Conservation (phyloP, 2,329 filamentous ascomycete species). For the Dendrostoma leiphaemia region DNA sequence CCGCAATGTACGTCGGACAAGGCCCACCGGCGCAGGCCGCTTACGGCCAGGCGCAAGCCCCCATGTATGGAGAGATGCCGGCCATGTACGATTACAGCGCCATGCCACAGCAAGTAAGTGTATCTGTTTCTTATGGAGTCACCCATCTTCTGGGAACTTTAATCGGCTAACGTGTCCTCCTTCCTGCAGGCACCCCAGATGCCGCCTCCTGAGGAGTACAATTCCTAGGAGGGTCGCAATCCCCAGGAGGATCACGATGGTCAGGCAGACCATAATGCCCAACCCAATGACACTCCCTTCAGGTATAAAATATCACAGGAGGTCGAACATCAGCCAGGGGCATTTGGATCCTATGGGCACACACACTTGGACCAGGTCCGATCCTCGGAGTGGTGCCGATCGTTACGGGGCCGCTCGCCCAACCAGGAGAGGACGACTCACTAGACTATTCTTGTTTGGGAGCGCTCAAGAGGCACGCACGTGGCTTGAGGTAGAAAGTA, state of each 20-base stretch:
- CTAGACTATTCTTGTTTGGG: background rate
- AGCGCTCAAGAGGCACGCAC: conserved; percentile 13
- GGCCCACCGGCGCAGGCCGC: conserved; percentile 69
- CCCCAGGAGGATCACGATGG: background rate
- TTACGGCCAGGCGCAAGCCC: conserved; percentile 75
- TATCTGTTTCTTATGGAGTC: too few relatives aligned
- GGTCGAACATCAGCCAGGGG: too few relatives aligned
- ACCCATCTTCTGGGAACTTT: background rate
- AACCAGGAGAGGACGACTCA: too few relatives aligned
- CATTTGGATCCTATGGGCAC: too few relatives aligned
- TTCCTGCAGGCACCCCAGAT: conserved; percentile 39
- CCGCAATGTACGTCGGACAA: conserved; percentile 79
- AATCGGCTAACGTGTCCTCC: conserved; percentile 19
- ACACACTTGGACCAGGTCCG: too few relatives aligned
- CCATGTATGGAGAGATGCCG: conserved; percentile 80
- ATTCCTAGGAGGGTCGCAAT: conserved; percentile 20
- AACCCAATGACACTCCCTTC: too few relatives aligned
- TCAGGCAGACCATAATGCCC: too few relatives aligned
- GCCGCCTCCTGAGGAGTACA: conserved; percentile 43
- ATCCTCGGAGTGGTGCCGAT: too few relatives aligned
- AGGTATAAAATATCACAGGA: too few relatives aligned
- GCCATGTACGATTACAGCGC: conserved; percentile 82
- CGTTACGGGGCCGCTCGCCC: too few relatives aligned
- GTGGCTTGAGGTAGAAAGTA: background rate
- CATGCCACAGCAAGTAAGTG: conserved; percentile 80